Percentiles rank a stretch among this genome's conserved stretches.
Evolutionary conservation across 805 yeast genomes (phyloP).

Genomic region (Yarrowia hollandica): DNA sequence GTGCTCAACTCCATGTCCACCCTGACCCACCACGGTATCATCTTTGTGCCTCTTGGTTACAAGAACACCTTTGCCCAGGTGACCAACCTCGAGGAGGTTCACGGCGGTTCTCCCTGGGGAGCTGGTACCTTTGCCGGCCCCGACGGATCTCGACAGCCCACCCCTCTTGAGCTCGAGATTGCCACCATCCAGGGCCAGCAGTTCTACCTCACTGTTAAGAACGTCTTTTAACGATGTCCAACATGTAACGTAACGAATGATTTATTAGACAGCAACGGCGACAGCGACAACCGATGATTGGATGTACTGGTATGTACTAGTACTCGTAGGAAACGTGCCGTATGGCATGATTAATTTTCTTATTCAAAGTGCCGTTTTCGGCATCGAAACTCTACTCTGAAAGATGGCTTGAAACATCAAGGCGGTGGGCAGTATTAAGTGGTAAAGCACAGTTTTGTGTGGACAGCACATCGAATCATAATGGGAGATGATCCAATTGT

Average conservation of each 20-base stretch:
- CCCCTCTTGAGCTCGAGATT: slow-evolving; percentile 61
- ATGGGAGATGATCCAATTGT: too few species aligned
- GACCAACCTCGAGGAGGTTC: slow-evolving; percentile 62
- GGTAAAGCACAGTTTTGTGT: too few species aligned
- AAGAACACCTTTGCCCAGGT: slow-evolving; percentile 55
- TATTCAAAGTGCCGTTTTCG: too few species aligned
- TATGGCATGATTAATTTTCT: too few species aligned
- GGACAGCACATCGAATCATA: too few species aligned
- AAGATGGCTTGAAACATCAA: too few species aligned
- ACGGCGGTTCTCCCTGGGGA: slow-evolving; percentile 87
- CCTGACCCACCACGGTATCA: slow-evolving; percentile 73
- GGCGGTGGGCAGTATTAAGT: too few species aligned
- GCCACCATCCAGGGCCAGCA: slow-evolving; percentile 67
- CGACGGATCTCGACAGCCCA: slow-evolving; percentile 72
- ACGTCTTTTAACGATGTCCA: slow-evolving; percentile 24
- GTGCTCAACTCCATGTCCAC: slow-evolving; percentile 57
- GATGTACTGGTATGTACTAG: too few species aligned
- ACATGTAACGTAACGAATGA: background rate
- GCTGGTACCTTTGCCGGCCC: slow-evolving; percentile 75
- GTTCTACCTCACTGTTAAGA: slow-evolving; percentile 52
- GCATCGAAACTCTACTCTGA: too few species aligned
- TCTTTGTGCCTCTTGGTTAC: slow-evolving; percentile 77
- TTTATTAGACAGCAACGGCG: too few species aligned
- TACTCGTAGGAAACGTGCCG: too few species aligned
- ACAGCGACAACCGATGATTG: too few species aligned